Evolutionary conservation across 2,329 filamentous ascomycete species (phyloP), one percentile per base, ranked within the genome.

Genomic region (Cordyceps javanica): DNA sequence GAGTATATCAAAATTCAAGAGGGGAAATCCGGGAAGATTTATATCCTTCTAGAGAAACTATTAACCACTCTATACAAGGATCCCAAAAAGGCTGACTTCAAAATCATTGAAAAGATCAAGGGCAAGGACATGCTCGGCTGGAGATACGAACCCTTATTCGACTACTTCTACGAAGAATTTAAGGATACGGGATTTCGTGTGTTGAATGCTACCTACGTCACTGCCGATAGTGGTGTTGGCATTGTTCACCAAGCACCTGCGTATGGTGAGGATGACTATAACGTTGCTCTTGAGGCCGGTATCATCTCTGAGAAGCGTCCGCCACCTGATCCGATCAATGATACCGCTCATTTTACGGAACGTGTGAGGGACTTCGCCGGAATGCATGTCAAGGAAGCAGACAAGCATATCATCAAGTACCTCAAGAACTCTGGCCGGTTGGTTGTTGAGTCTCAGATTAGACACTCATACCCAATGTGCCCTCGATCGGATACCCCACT

Each of bases 241-340:
- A 88, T 97, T 61, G 93, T 97, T 45, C 93, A 97, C 72, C 91
- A 97, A 72, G 83, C 93, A 5, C 93, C 93, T 2, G 91, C 91
- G 1, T 97, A 93, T 68, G 93, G 93, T 82, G 90, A 97, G 74
- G 93, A 97, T 63, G 93, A 97, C 86, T 97, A 96, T 77, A 87
- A 87, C 63, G 85, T 94, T 59, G 90, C 89, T 9, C 72, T 91
- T 60, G 85, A 87, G 58, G 78, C 84, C 46, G 92, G 91, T 42
- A 82, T 96, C 65, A 88, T 97, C 68, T 88, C 74, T 61, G 88
- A 91, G 63, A 82, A 83, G 59, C 85, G 90, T 55, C 79, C 85
- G 36, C 91, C 93, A n/a, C 91, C 92, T 1, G 93, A 95, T 68
- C 93, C 93, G 1, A 87, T 97, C n/a, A 88, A 95, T 66, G 89